Evolutionary conservation across 2,329 filamentous ascomycete genomes (phyloP).

Genomic region (Dichotomopilus funicola): DNA sequence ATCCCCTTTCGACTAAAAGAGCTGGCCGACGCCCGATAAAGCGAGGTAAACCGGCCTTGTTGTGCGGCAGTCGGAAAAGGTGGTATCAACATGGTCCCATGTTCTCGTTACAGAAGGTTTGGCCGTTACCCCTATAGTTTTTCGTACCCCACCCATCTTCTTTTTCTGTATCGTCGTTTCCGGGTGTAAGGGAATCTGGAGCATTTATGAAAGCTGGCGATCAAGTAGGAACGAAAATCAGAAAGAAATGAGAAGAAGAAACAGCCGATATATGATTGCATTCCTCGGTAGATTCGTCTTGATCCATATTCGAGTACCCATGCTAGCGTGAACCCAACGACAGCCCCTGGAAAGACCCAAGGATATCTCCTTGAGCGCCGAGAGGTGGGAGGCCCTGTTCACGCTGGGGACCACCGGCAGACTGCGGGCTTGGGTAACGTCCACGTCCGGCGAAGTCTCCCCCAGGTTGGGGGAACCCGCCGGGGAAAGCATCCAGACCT

Average conservation of each 20-base stretch:
- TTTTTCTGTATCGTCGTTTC: conserved; percentile 18
- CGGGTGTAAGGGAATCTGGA: conserved; percentile 15
- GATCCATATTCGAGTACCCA: background rate
- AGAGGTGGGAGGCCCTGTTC: conserved; percentile 38
- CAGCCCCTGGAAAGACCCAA: conserved; percentile 59
- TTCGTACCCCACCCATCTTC: conserved; percentile 16
- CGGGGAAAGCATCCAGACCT: conserved; percentile 36
- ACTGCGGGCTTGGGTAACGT: conserved; percentile 40
- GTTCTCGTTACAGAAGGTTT: conserved; percentile 20
- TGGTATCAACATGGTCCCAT: conserved; percentile 22
- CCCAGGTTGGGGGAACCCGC: conserved; percentile 33
- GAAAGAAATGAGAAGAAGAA: too few relatives aligned
- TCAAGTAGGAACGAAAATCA: background rate
- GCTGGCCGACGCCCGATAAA: conserved; percentile 7
- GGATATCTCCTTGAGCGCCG: conserved; percentile 52
- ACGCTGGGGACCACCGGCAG: conserved; percentile 27
- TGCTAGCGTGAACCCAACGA: conserved; percentile 59
- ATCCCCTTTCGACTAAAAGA: conserved; percentile 3
- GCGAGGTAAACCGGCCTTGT: background rate
- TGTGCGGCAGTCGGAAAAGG: conserved; percentile 4
- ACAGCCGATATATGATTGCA: too few relatives aligned
- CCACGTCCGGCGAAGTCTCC: conserved; percentile 43
- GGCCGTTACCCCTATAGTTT: conserved; percentile 18
- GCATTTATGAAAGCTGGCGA: conserved; percentile 10
- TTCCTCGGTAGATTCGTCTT: conserved; percentile 11